Conservation (phyloP, 2,329 filamentous ascomycete species). For the Paracoccidioides brasiliensis region DNA sequence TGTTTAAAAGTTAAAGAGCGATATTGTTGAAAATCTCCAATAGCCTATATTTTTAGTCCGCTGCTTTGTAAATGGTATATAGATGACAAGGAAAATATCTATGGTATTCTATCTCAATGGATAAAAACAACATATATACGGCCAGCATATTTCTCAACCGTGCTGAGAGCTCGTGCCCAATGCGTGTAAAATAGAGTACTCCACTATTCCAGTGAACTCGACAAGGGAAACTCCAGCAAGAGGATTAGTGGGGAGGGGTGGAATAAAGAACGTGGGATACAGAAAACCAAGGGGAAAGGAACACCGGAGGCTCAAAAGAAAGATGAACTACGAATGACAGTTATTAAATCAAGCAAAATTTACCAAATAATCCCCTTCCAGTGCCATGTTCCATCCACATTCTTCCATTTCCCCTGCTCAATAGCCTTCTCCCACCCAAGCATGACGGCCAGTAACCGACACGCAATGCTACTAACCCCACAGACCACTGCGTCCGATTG, state of each 20-base stretch:
- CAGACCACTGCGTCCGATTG: slow-evolving; percentile 61
- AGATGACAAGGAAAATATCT: background rate
- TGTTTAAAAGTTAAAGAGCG: too few relatives aligned
- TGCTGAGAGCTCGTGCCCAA: background rate
- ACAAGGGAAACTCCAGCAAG: too few relatives aligned
- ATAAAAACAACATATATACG: background rate
- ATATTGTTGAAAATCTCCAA: background rate
- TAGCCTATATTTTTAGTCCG: background rate
- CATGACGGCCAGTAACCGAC: slow-evolving; percentile 68
- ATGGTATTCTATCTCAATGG: background rate
- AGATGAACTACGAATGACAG: background rate
- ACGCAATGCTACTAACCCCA: slow-evolving; percentile 51
- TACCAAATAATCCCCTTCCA: slow-evolving; percentile 40
- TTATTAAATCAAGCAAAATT: background rate
- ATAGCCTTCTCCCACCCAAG: slow-evolving; percentile 66
- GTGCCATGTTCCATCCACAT: slow-evolving; percentile 59
- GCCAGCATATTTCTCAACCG: background rate
- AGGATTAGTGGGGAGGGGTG: too few relatives aligned
- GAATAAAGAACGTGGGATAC: too few relatives aligned
- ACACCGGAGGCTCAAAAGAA: background rate
- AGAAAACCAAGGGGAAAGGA: too few relatives aligned
- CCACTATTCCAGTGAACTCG: too few relatives aligned
- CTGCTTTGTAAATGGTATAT: background rate
- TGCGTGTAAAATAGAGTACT: background rate
- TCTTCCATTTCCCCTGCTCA: slow-evolving; percentile 51